Evolutionary conservation across 1,139 yeast genomes (phyloP).

Genomic region (Scheffersomyces stambukii): DNA sequence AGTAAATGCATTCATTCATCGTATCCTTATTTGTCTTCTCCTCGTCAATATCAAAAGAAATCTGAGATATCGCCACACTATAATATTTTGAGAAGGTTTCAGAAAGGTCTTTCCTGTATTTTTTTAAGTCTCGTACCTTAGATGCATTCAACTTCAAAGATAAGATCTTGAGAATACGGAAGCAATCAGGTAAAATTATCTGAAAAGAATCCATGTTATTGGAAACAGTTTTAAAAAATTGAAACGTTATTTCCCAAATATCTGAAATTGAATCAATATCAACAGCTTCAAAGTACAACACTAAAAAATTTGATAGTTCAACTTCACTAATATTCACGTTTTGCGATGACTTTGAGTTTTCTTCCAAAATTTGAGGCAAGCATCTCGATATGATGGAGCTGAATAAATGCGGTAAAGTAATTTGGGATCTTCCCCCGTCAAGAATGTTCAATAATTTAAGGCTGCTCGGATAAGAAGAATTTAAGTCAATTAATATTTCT

Average conservation of each 20-base stretch:
- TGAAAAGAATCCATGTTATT: constrained; percentile 48
- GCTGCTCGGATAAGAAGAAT: constrained; percentile 15
- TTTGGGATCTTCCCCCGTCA: constrained; percentile 80
- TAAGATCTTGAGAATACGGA: constrained; percentile 48
- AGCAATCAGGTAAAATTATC: constrained; percentile 46
- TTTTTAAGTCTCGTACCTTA: constrained; percentile 60
- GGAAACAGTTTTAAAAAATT: constrained; percentile 57
- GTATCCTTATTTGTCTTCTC: too few relatives aligned
- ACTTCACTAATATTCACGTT: too few relatives aligned
- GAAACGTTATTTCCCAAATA: constrained; percentile 55
- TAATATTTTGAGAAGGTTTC: too few relatives aligned
- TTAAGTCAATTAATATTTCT: constrained; percentile 53
- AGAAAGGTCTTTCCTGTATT: constrained; percentile 62
- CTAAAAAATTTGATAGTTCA: constrained; percentile 49
- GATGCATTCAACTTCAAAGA: constrained; percentile 54
- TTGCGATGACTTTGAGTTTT: constrained; percentile 36
- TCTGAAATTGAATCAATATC: constrained; percentile 78
- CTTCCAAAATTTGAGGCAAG: constrained; percentile 27
- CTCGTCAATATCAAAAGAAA: too few relatives aligned
- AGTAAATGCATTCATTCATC: too few relatives aligned
- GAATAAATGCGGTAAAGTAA: constrained; percentile 66
- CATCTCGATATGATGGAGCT: constrained; percentile 45
- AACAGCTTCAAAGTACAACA: constrained; percentile 56
- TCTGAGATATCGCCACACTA: too few relatives aligned
- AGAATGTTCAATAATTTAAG: constrained; percentile 64